A percentile compares a stretch with the other conserved stretches of the same genome.
These are phyloP conservation scores for Tolypocladium paradoxum DNA, from an alignment of 2,329 filamentous ascomycete species.

Conservation along the genomic window DNA sequence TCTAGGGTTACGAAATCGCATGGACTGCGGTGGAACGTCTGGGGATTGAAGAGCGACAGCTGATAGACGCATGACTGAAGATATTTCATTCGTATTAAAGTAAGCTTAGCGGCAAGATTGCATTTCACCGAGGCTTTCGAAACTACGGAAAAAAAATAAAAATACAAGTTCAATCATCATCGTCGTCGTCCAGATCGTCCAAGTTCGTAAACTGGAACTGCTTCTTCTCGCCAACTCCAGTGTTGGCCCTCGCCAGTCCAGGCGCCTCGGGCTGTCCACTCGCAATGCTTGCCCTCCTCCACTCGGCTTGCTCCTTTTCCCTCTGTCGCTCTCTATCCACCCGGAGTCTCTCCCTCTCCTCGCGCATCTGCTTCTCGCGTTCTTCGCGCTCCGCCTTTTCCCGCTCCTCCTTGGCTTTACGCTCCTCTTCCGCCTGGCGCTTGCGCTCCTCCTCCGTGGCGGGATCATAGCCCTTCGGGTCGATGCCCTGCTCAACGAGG, in stretches of 20 bases:
- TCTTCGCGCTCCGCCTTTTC: conserved; percentile 35
- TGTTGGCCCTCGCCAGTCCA: conserved; percentile 12
- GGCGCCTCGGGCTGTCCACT: conserved; percentile 13
- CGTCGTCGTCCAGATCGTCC: conserved; percentile 40
- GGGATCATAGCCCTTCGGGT: conserved; percentile 51
- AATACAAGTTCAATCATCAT: conserved; percentile 8
- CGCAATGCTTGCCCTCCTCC: conserved; percentile 26
- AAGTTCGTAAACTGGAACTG: conserved; percentile 47
- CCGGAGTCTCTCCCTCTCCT: conserved; percentile 27
- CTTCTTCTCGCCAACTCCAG: conserved; percentile 29
- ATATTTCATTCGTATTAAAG: neutral
- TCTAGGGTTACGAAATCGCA: neutral
- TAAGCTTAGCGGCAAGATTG: neutral
- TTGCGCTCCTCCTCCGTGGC: conserved; percentile 41
- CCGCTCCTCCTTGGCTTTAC: conserved; percentile 33
- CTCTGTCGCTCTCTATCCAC: conserved; percentile 32
- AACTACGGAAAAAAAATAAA: too few relatives aligned
- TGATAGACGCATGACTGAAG: neutral
- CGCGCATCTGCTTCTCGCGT: conserved; percentile 27
- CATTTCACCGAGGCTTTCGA: neutral
- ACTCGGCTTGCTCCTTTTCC: conserved; percentile 31
- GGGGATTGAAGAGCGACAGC: neutral
- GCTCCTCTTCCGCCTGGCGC: conserved; percentile 39
- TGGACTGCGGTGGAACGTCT: neutral
- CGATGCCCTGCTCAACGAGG: conserved; percentile 49